phyloP scores from a whole-genome alignment of 768 basidiomycete species.

The Mrakia frigida region DNA sequence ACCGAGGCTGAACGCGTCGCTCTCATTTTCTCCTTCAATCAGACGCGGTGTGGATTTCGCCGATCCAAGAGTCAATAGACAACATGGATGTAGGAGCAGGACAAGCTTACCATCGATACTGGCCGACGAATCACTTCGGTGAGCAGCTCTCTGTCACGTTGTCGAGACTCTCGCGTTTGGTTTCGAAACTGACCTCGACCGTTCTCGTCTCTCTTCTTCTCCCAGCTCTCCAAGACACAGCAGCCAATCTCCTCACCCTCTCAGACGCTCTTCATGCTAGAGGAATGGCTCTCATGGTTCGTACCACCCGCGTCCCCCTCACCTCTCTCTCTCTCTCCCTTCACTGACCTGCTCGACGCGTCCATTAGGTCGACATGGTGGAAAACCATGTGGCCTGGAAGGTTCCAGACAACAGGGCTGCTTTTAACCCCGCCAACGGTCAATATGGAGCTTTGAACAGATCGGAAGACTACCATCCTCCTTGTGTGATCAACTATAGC shows the following conservation, averaged over 20 bases:
- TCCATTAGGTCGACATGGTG: not conserved
- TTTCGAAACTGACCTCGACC: not conserved
- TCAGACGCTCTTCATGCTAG: constrained; percentile 23
- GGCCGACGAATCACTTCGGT: constrained; percentile 44
- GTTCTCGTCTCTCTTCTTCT: not conserved
- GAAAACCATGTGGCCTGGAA: constrained; percentile 29
- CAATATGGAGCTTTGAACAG: constrained; percentile 22
- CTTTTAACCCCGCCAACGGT: constrained; percentile 23
- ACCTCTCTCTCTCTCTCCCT: too few relatives aligned
- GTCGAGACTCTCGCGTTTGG: too few relatives aligned
- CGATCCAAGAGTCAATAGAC: constrained; percentile 69
- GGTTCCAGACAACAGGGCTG: not conserved
- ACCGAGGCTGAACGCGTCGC: not conserved
- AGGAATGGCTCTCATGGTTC: constrained; percentile 29
- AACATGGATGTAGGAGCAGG: constrained; percentile 54
- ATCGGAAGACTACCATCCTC: constrained; percentile 15
- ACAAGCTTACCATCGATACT: constrained; percentile 84
- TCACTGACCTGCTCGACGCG: too few relatives aligned
- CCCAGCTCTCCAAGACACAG: not conserved
- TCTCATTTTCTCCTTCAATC: not conserved
- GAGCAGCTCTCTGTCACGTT: not conserved
- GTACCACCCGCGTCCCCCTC: not conserved
- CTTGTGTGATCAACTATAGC: constrained; percentile 18
- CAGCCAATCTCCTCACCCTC: not conserved
- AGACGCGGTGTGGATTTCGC: constrained; percentile 41